These are phyloP conservation scores for Sequoiadendron giganteum DNA, from an alignment of 75 land plant genomes.

Conservation along the genomic window DNA sequence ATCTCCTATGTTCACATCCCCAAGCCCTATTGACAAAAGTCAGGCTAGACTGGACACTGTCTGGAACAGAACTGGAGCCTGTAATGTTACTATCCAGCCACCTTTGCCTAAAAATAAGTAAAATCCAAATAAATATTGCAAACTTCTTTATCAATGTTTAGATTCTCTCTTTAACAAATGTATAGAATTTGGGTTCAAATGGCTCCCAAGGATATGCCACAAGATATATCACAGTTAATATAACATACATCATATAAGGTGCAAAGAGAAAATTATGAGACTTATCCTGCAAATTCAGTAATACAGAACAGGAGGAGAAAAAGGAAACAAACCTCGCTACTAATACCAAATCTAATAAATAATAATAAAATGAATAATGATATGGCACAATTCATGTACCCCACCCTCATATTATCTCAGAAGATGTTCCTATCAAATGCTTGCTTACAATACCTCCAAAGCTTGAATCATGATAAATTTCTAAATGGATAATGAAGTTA, in stretches of 20 bases:
- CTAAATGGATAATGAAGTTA: not conserved
- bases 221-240: not conserved
- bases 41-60: too few relatives aligned
- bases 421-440: not conserved
- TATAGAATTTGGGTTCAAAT: not conserved
- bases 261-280: not conserved
- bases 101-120: too few relatives aligned
- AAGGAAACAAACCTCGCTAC: not conserved
- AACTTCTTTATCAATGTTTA: not conserved
- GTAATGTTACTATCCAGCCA: too few relatives aligned
- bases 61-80: too few relatives aligned
- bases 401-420: not conserved
- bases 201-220: not conserved
- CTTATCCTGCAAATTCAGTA: not conserved
- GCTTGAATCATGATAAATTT: not conserved
- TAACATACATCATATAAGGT: not conserved
- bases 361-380: not conserved
- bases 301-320: not conserved
- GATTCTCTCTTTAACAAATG: not conserved
- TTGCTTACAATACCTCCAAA: not conserved
- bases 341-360: not conserved
- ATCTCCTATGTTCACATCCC: too few relatives aligned
- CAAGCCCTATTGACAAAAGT: too few relatives aligned
- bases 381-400: not conserved
- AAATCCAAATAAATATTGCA: not conserved